phyloP scores from a whole-genome alignment of 768 basidiomycete genomes.

The Trametes coccinea region DNA sequence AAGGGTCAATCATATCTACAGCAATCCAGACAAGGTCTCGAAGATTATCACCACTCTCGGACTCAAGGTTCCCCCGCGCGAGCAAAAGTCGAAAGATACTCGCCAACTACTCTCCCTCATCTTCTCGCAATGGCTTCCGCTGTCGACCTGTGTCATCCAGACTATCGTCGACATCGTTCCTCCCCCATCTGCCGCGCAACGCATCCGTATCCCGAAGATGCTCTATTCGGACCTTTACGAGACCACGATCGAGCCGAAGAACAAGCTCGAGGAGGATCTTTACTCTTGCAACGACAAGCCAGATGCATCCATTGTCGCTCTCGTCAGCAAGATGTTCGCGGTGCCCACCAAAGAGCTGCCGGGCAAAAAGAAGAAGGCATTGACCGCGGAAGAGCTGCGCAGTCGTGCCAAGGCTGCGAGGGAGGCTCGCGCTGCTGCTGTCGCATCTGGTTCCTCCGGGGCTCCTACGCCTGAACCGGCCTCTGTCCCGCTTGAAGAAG shows the following conservation, averaged over 20 bases:
- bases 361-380: constrained; percentile 72
- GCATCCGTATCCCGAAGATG: constrained; percentile 85
- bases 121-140: constrained; percentile 93
- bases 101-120: constrained; percentile 81
- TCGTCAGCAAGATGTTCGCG: constrained; percentile 99
- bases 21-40: constrained; percentile 78
- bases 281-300: constrained; percentile 65
- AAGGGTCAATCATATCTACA: background rate
- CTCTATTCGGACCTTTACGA: constrained; percentile 79
- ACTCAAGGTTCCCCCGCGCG: constrained; percentile 83
- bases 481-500: constrained; percentile 19
- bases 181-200: constrained; percentile 79
- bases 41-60: constrained; percentile 86
- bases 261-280: constrained; percentile 81
- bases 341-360: constrained; percentile 80
- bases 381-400: constrained; percentile 86
- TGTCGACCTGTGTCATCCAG: constrained; percentile 92
- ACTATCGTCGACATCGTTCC: constrained; percentile 93
- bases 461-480: constrained; percentile 8
- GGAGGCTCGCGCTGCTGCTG: constrained; percentile 33
- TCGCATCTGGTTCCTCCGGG: background rate
- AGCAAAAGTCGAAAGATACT: constrained; percentile 89
- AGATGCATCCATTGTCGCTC: constrained; percentile 70
- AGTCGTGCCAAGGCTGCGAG: constrained; percentile 57
- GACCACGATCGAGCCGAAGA: constrained; percentile 58